Base-by-base conservation (phyloP, 2,329 filamentous ascomycete genomes). In the Rutstroemia sp. region DNA sequence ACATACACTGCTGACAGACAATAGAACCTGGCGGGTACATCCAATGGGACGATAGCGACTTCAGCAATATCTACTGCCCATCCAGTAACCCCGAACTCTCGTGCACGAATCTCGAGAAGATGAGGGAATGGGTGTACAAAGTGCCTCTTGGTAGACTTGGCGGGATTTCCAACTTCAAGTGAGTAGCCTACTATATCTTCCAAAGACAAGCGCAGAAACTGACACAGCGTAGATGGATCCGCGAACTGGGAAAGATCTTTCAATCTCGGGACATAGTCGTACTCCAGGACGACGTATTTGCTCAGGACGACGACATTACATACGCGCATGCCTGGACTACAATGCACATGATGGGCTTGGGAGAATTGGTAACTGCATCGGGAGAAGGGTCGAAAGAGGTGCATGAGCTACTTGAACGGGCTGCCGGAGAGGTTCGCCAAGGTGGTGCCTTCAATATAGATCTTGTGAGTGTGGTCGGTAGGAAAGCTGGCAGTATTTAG, bases 11-110 rank as follows among this genome's bases (percentile, higher is more conserved):
- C 9, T 47, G 0, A 19, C 8, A n/a, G 12, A 50, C 10, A 16
- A 18, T 44, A 55, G 52, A 25, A 10, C 52, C 52, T 5, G 52
- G 52, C 3, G 52, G 52, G 19, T 50, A 55, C 21, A 50, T 55
- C 14, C 52, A 55, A 25, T 55, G 52, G 52, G 49, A 55, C 14
- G 52, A 50, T 12, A 16, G 7, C 10, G 52, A 55, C 23, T 49
- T 50, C 37, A 25, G 37, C 8, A 16, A 8, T 6, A 34, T 54
- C 4, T 19, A 5, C 5, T 50, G 45, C 18, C 49, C 23, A n/a
- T 21, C 45, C 34, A 21, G 21, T 6, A 42, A 16, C 14, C 45
- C 52, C 3, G 46, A 41, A 3, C 14, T 44, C 18, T 12, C 37
- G 30, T 42, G 34, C 21, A 14, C 4, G n/a, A n/a, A 44, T 6